A percentile compares a stretch with the other conserved stretches of the same genome.
These are phyloP conservation scores for Ustilago tritici DNA, from an alignment of 1,284 basidiomycete genomes.

Conservation along the genomic window DNA sequence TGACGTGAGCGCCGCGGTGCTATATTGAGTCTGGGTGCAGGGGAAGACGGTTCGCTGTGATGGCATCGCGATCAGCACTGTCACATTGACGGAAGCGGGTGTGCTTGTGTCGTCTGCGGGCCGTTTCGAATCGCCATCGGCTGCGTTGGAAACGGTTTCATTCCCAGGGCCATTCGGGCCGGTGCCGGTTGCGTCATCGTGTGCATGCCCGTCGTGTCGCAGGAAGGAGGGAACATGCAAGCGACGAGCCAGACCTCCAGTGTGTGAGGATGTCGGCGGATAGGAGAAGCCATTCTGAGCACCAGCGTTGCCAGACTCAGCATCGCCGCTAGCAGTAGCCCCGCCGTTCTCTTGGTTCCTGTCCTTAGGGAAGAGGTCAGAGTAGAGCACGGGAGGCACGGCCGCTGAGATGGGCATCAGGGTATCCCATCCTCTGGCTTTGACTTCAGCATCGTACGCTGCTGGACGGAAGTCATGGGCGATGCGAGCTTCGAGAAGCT, in stretches of 20 bases:
- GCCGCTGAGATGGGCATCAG: constrained; percentile 62
- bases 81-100: constrained; percentile 59
- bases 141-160: constrained; percentile 13
- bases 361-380: constrained; percentile 35
- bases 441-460: constrained; percentile 41
- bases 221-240: constrained; percentile 48
- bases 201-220: constrained; percentile 28
- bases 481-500: constrained; percentile 63
- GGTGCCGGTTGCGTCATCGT: constrained; percentile 12
- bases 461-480: constrained; percentile 37
- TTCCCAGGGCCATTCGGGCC: not conserved
- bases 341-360: constrained; percentile 12
- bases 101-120: constrained; percentile 24
- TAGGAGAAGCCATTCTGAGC: constrained; percentile 32
- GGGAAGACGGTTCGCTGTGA: constrained; percentile 60
- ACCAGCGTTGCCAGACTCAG: not conserved
- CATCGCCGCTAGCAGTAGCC: constrained; percentile 5
- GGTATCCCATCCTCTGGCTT: constrained; percentile 52
- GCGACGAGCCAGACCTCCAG: constrained; percentile 26
- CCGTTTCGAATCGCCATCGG: constrained; percentile 10
- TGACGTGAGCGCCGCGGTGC: constrained; percentile 24
- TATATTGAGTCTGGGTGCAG: constrained; percentile 15
- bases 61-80: constrained; percentile 65
- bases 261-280: constrained; percentile 20
- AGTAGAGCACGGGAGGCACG: constrained; percentile 50